These are phyloP conservation scores for Fomitopsis palustris DNA, from an alignment of 1,284 basidiomycete genomes.

Conservation along the genomic window DNA sequence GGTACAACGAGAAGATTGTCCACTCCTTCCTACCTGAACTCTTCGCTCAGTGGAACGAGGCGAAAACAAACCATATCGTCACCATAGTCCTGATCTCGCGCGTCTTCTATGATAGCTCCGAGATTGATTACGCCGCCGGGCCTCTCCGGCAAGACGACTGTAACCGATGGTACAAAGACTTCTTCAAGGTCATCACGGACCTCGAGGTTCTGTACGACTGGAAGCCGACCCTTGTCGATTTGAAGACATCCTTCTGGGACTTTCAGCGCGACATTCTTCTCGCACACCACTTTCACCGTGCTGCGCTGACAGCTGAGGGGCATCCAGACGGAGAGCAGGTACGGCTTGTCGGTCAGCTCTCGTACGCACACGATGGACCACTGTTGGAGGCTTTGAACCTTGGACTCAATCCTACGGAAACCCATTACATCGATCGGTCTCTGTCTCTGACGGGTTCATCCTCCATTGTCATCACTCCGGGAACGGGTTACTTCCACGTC, in stretches of 20 bases:
- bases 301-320: conserved; percentile 38
- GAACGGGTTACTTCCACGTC: conserved; percentile 92
- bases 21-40: conserved; percentile 88
- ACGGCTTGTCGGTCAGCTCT: conserved; percentile 74
- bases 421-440: conserved; percentile 95
- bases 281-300: conserved; percentile 80
- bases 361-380: conserved; percentile 92
- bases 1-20: conserved; percentile 95
- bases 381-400: conserved; percentile 94
- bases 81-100: conserved; percentile 95
- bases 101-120: conserved; percentile 85
- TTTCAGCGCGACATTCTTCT: conserved; percentile 87
- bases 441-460: conserved; percentile 88
- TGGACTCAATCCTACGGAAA: conserved; percentile 90
- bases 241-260: conserved; percentile 87
- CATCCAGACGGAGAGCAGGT: conserved; percentile 46
- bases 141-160: conserved; percentile 73
- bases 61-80: conserved; percentile 88
- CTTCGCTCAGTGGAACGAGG: conserved; percentile 79
- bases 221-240: conserved; percentile 79
- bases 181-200: conserved; percentile 93
- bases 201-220: conserved; percentile 87
- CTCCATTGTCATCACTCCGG: conserved; percentile 88
- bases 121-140: conserved; percentile 75
- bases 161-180: conserved; percentile 90